Evolutionary conservation across 495 filamentous ascomycete species (phyloP), one percentile per base, ranked within the genome.

Genomic region (Podospora didyma): DNA sequence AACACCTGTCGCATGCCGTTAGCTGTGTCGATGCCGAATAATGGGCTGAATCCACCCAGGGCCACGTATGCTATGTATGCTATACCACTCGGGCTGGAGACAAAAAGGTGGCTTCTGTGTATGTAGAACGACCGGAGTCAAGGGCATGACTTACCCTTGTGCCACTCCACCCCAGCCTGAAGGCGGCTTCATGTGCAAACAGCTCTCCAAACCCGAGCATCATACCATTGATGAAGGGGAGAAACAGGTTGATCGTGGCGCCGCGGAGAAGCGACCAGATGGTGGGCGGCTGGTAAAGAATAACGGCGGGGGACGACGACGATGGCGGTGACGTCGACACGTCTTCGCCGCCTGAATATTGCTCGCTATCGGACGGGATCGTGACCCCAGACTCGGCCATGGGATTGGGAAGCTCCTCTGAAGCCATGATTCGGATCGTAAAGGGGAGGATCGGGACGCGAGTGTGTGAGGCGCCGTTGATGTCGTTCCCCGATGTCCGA

Each of bases 161-260:
- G 49, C 86, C 85, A 41, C 88, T 85, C 94, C 94, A 98, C 46
- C 94, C 94, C 53, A 96, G 76, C 61, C 91, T 79, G 66, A 92
- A 98, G 12, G 94, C 94, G 11, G 89, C 83, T 74, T 99, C 94
- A 68, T 99, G 92, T 52, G 94, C 94, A 68, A 97, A 87, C 37
- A 99, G 75, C 73, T 99, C 94, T 21, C 94, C 94, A 66, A 99
- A 96, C 5, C 94, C 94, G 53, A 99, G 75, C 94, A 99, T 99
- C 73, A 99, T 79, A 20, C 94, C 94, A 72, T 99, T 99, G 63
- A 99, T 84, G 59, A 99, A 99, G 0, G 94, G 94, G 2, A 99
- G 76, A 0, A 99, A 57, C 7, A 99, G 76, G 69, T 99, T 99
- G 73, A 99, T 97, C 4, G 91, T 91, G 7, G 91, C 90, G 7